phyloP scores from a whole-genome alignment of 352 stramenopile genomes.

The Phytophthora niederhauseri region DNA sequence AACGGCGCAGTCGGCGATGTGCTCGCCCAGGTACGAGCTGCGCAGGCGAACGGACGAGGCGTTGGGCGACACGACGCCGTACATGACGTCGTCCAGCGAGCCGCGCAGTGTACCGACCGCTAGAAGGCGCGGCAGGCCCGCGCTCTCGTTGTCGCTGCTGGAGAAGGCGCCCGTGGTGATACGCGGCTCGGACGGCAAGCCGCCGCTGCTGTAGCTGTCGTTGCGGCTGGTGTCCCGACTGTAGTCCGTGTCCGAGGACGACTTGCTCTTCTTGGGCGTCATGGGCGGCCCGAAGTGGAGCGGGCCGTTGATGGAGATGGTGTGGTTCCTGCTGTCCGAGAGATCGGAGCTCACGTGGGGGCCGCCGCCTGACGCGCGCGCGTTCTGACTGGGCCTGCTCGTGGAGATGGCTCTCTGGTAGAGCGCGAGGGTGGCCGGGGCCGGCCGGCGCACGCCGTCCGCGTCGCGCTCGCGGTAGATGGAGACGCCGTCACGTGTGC shows the following conservation, averaged over 20 bases:
- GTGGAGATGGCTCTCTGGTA: conserved; percentile 31
- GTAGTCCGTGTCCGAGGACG: conserved; percentile 14
- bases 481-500: conserved; percentile 42
- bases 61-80: conserved; percentile 52
- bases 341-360: conserved; percentile 24
- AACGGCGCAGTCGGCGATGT: conserved; percentile 56
- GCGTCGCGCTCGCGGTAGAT: conserved; percentile 48
- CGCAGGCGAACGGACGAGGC: conserved; percentile 41
- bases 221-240: conserved; percentile 30
- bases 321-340: conserved; percentile 17
- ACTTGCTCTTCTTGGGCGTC: conserved; percentile 27
- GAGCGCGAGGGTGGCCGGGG: conserved; percentile 26
- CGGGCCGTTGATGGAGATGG: conserved; percentile 13
- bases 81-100: conserved; percentile 66
- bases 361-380: conserved; percentile 1
- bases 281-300: conserved; percentile 14
- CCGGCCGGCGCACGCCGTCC: conserved; percentile 27
- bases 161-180: conserved; percentile 29
- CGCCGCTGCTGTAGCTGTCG: conserved; percentile 33
- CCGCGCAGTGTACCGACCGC: conserved; percentile 47
- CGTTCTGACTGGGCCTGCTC: conserved; percentile 33
- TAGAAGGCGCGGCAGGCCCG: conserved; percentile 42
- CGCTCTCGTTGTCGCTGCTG: conserved; percentile 22
- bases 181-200: conserved; percentile 24
- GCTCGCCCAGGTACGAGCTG: conserved; percentile 56